These are phyloP conservation scores for Ustilago crameri DNA, from an alignment of 1,284 basidiomycete species.

Conservation along the genomic window DNA sequence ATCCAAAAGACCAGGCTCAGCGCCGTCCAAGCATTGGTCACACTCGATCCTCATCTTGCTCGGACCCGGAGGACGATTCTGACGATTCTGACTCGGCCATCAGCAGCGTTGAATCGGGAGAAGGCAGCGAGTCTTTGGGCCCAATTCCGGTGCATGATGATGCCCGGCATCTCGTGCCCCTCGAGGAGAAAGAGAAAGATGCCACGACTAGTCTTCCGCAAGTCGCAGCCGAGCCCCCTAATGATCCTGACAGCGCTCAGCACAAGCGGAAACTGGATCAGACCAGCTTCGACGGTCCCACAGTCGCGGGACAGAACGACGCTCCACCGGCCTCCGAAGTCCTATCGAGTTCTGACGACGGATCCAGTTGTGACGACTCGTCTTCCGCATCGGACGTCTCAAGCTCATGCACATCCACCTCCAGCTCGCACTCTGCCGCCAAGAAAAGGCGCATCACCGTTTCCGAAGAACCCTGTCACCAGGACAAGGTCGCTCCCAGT, in stretches of 20 bases:
- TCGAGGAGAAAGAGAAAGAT: constrained; percentile 7
- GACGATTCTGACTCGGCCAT: not conserved
- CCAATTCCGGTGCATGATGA: constrained; percentile 2
- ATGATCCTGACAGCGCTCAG: too few relatives aligned
- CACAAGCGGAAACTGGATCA: constrained; percentile 1
- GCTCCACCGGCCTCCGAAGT: not conserved
- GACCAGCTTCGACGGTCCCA: not conserved
- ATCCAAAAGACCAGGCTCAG: too few relatives aligned
- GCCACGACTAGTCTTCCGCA: too few relatives aligned
- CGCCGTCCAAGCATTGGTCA: not conserved
- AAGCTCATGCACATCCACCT: not conserved
- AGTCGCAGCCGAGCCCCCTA: too few relatives aligned
- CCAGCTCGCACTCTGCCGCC: constrained; percentile 1
- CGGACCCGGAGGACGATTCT: not conserved
- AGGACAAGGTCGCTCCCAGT: not conserved
- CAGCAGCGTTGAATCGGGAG: constrained; percentile 4
- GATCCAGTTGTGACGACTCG: not conserved
- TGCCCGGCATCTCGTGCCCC: too few relatives aligned
- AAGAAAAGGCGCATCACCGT: constrained; percentile 15
- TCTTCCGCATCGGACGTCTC: not conserved
- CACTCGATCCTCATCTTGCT: not conserved
- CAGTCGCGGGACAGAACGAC: not conserved
- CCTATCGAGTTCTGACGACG: not conserved
- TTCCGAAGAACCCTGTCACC: not conserved
- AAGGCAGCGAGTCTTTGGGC: constrained; percentile 3